phyloP scores from a whole-genome alignment of 179 eudicot genomes.

The Actinidia chinensis region DNA sequence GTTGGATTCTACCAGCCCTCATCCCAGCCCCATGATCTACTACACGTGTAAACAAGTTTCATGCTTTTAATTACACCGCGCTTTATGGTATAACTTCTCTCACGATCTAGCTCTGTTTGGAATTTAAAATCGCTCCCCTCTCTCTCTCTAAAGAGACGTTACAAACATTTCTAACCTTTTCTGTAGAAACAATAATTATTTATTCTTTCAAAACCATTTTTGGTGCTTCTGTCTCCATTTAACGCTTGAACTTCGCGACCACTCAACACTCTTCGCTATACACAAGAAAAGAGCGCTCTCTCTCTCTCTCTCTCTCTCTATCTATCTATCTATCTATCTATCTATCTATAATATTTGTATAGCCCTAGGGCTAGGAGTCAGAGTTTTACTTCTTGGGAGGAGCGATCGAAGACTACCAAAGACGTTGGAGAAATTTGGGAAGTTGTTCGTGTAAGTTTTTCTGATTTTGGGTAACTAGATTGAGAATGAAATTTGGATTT shows the following conservation, averaged over 20 bases:
- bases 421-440: neutral
- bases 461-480: constrained; percentile 11
- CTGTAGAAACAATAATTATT: constrained; percentile 22
- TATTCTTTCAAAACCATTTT: constrained; percentile 16
- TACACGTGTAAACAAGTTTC: too few relatives aligned
- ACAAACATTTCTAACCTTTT: constrained; percentile 32
- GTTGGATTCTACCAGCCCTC: too few relatives aligned
- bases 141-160: constrained; percentile 70
- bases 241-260: constrained; percentile 38
- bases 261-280: constrained; percentile 18
- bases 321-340: constrained; percentile 3
- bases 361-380: neutral
- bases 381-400: constrained; percentile 6
- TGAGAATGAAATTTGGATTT: constrained; percentile 19
- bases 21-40: too few relatives aligned
- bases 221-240: constrained; percentile 31
- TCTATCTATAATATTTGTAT: neutral
- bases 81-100: too few relatives aligned
- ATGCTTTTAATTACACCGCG: too few relatives aligned
- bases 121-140: constrained; percentile 51
- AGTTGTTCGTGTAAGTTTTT: constrained; percentile 34
- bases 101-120: constrained; percentile 27
- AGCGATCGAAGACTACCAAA: neutral
- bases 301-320: constrained; percentile 1
- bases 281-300: neutral